A percentile compares a stretch with the other conserved stretches of the same genome.
phyloP scores from a whole-genome alignment of 2,329 filamentous ascomycete species.

The Penicillium sp. region DNA sequence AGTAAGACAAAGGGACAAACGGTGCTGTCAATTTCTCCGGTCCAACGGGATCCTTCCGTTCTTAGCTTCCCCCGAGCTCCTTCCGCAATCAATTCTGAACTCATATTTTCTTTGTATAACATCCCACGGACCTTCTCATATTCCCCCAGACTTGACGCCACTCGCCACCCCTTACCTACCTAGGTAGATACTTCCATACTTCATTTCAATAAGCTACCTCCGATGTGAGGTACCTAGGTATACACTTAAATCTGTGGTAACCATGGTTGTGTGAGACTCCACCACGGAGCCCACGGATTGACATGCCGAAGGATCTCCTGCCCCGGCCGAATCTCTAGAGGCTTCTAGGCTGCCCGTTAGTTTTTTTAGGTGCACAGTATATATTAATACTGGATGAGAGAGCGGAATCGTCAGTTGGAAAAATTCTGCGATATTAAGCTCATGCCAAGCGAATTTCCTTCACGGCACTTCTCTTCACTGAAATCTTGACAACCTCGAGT shows the following conservation, averaged over 20 bases:
- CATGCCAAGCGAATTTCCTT: not conserved
- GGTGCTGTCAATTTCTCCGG: not conserved
- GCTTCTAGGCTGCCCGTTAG: constrained; percentile 2
- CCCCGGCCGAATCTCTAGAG: constrained; percentile 16
- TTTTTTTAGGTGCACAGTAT: not conserved
- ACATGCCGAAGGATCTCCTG: constrained; percentile 21
- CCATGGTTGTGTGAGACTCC: constrained; percentile 8
- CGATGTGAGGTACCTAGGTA: not conserved
- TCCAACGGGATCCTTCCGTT: not conserved
- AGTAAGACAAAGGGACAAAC: constrained; percentile 1
- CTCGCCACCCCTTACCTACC: not conserved
- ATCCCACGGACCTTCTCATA: not conserved
- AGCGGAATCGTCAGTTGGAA: not conserved
- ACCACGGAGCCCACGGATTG: constrained; percentile 13
- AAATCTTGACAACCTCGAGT: not conserved
- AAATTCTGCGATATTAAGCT: not conserved
- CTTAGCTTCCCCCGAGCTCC: not conserved
- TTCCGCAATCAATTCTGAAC: not conserved
- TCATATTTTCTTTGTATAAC: not conserved
- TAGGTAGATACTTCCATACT: not conserved
- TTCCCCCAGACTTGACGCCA: not conserved
- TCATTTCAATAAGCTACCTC: not conserved
- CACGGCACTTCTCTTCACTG: not conserved
- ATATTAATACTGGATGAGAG: not conserved
- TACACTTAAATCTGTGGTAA: not conserved